Evolutionary conservation across 1,284 basidiomycete species (phyloP), one percentile per base, ranked within the genome.

Genomic region (Phlebopus sp.): DNA sequence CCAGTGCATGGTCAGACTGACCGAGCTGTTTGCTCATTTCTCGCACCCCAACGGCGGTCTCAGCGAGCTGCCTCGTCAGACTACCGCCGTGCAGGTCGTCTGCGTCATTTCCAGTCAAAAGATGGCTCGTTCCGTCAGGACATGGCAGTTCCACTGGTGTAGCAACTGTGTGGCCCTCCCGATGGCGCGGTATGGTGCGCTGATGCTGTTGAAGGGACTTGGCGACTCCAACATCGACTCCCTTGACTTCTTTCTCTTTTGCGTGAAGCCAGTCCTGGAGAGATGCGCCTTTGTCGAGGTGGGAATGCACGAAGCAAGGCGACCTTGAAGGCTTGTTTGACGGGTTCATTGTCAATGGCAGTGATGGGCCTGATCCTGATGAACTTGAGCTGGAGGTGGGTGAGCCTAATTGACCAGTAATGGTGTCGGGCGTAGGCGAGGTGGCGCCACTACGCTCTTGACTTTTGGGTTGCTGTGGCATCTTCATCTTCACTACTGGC

Each of bases 1-100:
- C n/a, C 17, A 21, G 19, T 14, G 14, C 48, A 48, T 34, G 50
- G 49, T 36, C 47, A 32, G 37, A 79, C 85, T 58, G 58, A 91
- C 94, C 95, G 31, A 99, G 86, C 70, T 97, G 92, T 70, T 97
- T 97, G 82, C 92, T 96, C 92, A 98, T 96, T 71, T 99, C 97
- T 43, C 96, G 81, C 21, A 99, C 96, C 36, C 93, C 90, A 19
- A 96, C 92, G 13, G 96, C 97, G 13, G 96, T 99, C 72, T 96
- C 95, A 7, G 96, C 97, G 14, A 99, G 77, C 63, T 95, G 92
- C 59, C 83, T 86, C 3, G 97, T 98, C 57, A 98, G 71, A 62
- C 82, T 95, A 46, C 78, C 77, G 1, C 79, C 78, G 49, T 79
- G 81, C 37, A 82, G 82, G 30, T 83, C 81, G n/a, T 85, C 83